Evolutionary conservation across 306 rosid genomes (phyloP), one percentile per base, ranked within the genome.

Genomic region (Morella rubra): DNA sequence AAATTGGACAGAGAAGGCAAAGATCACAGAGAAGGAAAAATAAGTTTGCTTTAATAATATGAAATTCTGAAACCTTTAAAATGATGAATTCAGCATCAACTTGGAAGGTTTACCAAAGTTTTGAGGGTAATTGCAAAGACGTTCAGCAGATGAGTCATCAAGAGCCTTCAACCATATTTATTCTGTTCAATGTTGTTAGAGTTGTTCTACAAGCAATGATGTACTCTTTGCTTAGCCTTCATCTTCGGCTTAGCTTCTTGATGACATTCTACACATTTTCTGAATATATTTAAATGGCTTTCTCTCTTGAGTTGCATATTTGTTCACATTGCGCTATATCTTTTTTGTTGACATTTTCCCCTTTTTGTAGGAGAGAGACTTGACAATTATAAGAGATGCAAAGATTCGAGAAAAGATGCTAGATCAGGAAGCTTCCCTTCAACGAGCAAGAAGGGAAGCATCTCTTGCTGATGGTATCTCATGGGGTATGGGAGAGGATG

Each of bases 401-500:
- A 90, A 90, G 84, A 80, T 90, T 60, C 90, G 78, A 8, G 97
- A 89, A 75, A 84, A 85, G 60, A 46, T 88, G 68, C 78, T 75
- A 61, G 98, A 94, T 77, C 91, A 75, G 81, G 96, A 94, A 86
- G 96, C 98, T 87, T 94, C 98, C 58, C 93, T 94, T 76, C 92
- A 53, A 71, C 93, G 98, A 78, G 98, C 98, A 54, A 88, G 86
- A 78, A 77, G 45, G 52, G 92, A 90, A 88, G 89, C 97, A 73
- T 89, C 93, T 76, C 83, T 78, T 81, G 91, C 88, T 75, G 98
- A 90, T 79, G 98, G 98, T 76, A 74, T 92, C 76, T 95, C 97
- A 24, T 95, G 98, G 97, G 98, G 98, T 76, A 90, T 95, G 97
- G 90, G 91, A 44, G 98, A 95, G 81, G 98, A 95, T 90, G 98